phyloP scores from a whole-genome alignment of 768 basidiomycete genomes.

The Russula griseocarnosa region DNA sequence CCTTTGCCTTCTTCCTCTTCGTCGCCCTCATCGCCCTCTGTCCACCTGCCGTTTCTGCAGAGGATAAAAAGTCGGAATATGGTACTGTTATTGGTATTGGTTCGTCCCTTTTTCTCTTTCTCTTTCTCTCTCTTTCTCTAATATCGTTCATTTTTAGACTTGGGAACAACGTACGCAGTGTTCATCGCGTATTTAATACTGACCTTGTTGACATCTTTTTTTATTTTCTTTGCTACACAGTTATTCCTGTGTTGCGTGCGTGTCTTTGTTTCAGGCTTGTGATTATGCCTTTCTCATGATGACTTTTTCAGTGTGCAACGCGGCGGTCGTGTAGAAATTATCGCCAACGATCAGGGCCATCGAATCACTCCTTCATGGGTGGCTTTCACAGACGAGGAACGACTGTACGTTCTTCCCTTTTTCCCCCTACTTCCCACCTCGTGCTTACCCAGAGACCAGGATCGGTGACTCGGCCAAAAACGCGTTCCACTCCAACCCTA shows the following conservation, averaged over 20 bases:
- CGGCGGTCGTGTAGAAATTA: slow-evolving; percentile 55
- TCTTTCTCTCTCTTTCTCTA: not conserved
- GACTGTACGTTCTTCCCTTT: slow-evolving; percentile 39
- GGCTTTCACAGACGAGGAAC: slow-evolving; percentile 55
- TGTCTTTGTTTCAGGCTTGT: slow-evolving; percentile 18
- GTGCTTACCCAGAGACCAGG: slow-evolving; percentile 30
- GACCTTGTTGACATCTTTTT: slow-evolving; percentile 31
- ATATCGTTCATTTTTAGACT: slow-evolving; percentile 46
- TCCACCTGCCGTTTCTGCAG: slow-evolving; percentile 59
- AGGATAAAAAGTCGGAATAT: slow-evolving; percentile 67
- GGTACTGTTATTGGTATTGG: slow-evolving; percentile 93
- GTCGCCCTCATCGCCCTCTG: slow-evolving; percentile 70
- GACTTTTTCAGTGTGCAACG: slow-evolving; percentile 34
- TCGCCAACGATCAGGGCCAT: slow-evolving; percentile 54
- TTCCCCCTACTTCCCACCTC: not conserved
- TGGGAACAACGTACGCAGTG: slow-evolving; percentile 77
- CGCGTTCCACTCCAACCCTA: slow-evolving; percentile 84
- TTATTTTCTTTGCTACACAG: slow-evolving; percentile 39
- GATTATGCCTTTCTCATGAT: slow-evolving; percentile 37
- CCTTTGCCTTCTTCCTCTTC: slow-evolving; percentile 41
- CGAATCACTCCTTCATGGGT: slow-evolving; percentile 64
- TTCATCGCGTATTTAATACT: not conserved
- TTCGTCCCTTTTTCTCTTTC: slow-evolving; percentile 35
- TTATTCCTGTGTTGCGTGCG: slow-evolving; percentile 94
- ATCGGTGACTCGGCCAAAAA: slow-evolving; percentile 98